Evolutionary conservation across 257 asterid genomes (phyloP).

Genomic region (Datura wrightii): DNA sequence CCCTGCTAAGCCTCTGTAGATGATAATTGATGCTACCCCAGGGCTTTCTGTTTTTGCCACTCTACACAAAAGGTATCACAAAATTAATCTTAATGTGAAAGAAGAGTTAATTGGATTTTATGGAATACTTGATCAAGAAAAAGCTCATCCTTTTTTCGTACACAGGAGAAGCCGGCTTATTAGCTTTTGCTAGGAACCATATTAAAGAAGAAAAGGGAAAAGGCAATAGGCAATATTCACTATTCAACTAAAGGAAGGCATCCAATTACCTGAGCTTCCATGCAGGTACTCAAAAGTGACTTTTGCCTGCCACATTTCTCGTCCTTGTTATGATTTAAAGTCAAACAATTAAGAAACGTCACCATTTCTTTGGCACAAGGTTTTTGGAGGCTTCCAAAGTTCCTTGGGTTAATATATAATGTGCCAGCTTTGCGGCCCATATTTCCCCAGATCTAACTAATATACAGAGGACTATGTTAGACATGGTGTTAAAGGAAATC

Average conservation of each 20-base stretch:
- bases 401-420: constrained; percentile 74
- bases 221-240: not conserved
- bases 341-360: constrained; percentile 77
- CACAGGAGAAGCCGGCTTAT: not conserved
- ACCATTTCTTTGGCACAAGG: constrained; percentile 91
- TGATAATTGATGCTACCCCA: constrained; percentile 91
- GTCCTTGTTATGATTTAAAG: constrained; percentile 74
- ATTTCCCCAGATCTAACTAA: constrained; percentile 39
- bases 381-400: constrained; percentile 76
- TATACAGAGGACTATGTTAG: not conserved
- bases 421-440: constrained; percentile 89
- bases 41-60: constrained; percentile 65
- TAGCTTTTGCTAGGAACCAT: not conserved
- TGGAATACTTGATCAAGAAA: not conserved
- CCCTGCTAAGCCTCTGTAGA: constrained; percentile 86
- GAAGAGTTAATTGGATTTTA: not conserved
- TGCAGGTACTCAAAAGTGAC: constrained; percentile 68
- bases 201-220: not conserved
- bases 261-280: constrained; percentile 81
- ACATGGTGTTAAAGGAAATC: not conserved
- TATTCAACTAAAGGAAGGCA: not conserved
- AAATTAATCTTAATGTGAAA: not conserved
- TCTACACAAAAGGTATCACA: constrained; percentile 46
- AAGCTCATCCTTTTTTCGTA: not conserved
- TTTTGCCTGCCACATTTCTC: constrained; percentile 75